Evolutionary conservation across 306 rosid genomes (phyloP), one percentile per base, ranked within the genome.

Genomic region (Rubus parviflorus): DNA sequence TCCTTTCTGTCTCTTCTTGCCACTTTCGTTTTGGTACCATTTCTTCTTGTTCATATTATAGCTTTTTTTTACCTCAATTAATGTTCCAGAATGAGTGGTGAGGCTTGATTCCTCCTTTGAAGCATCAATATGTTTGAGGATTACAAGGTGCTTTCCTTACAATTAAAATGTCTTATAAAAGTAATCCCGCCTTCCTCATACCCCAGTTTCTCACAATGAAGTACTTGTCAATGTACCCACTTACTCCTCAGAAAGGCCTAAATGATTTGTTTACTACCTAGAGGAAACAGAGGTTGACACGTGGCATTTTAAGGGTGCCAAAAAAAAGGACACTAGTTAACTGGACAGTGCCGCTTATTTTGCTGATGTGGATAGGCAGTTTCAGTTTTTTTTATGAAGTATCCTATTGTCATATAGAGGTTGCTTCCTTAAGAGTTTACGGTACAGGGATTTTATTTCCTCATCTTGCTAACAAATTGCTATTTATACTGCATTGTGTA

Each of bases 401-500:
- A 23, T 43, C 48, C 3, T 23, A 13, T 58, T 16, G 43, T 43
- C 4, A 0, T 16, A 23, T 48, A 4, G 63, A 14, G 20, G 23
- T 37, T 58, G 16, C 66, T 78, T 56, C 40, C 53, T 9, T 58
- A 17, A 58, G 68, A 74, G 52, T 58, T 56, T 41, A 73, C 15
- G 47, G 13, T 49, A 17, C 14, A n/a, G n/a, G 60, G 40, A 13
- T 75, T 69, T 61, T 47, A 51, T 60, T 54, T 74, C 6, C 71
- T 64, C 52, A 71, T 49, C 63, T 46, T 81, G 58, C 85, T 85
- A 54, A 77, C 66, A 75, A 78, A 82, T 75, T 83, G 73, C 35
- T 72, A 69, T 84, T 62, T 73, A 12, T 52, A 51, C 78, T 82
- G 61, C 67, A 75, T 84, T 84, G 53, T 91, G 90, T 85, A 96